These are phyloP conservation scores for Carex cristatella DNA, from an alignment of 176 grass and related monocot genomes.

Conservation along the genomic window DNA sequence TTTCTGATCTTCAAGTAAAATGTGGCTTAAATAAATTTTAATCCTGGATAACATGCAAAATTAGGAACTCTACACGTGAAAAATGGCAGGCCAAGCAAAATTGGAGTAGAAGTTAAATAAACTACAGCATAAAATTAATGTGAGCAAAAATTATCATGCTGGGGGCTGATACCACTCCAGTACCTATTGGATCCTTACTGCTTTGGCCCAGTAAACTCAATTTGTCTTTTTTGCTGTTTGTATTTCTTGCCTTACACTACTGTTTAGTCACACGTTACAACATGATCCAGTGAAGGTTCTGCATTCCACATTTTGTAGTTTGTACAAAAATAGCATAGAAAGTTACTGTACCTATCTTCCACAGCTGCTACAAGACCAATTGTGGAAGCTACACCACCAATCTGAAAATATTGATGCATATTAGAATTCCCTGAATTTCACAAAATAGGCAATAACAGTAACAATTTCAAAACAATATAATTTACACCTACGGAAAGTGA, in stretches of 20 bases:
- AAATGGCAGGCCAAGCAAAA: background rate
- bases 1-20: background rate
- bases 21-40: no score
- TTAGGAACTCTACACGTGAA: background rate
- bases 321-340: background rate
- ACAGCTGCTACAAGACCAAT: conserved; percentile 65
- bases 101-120: background rate
- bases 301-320: background rate
- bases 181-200: background rate
- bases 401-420: conserved; percentile 36
- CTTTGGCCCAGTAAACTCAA: background rate
- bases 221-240: background rate
- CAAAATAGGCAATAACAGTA: background rate
- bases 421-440: background rate
- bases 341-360: conserved; percentile 66
- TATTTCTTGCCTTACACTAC: background rate
- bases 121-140: background rate
- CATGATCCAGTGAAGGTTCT: background rate
- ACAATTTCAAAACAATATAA: conserved; percentile 13
- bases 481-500: background rate
- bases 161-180: background rate
- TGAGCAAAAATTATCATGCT: background rate
- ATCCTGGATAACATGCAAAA: background rate
- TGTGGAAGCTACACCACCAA: conserved; percentile 77
- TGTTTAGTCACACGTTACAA: background rate